These are phyloP conservation scores for Coemansia sp. DNA, from an alignment of 192 early-diverging fungal genomes.

Conservation along the genomic window DNA sequence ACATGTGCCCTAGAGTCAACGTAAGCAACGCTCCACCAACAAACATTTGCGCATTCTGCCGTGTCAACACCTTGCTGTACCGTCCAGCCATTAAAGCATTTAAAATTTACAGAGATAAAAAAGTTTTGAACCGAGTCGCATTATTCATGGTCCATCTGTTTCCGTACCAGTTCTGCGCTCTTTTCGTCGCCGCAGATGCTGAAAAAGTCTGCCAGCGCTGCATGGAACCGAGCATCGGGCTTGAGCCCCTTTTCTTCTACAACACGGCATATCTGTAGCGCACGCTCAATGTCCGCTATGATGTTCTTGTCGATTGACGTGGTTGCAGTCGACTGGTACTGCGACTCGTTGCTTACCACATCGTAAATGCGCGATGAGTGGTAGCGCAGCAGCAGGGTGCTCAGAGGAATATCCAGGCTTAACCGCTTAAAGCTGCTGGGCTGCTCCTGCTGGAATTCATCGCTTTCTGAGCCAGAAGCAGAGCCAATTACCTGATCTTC, in stretches of 20 bases:
- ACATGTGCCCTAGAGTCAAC: slow-evolving; percentile 14
- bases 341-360: neutral
- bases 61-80: slow-evolving; percentile 37
- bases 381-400: slow-evolving; percentile 43
- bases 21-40: slow-evolving; percentile 30
- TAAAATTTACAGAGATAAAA: neutral
- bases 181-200: slow-evolving; percentile 34
- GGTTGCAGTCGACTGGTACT: neutral
- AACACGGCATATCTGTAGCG: slow-evolving; percentile 32
- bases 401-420: slow-evolving; percentile 33
- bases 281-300: slow-evolving; percentile 25
- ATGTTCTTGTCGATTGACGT: slow-evolving; percentile 8
- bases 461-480: neutral
- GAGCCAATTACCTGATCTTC: slow-evolving; percentile 24
- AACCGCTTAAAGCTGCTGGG: neutral
- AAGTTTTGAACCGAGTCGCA: neutral
- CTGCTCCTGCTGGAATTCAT: neutral
- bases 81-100: slow-evolving; percentile 25
- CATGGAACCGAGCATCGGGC: slow-evolving; percentile 38
- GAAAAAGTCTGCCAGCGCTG: slow-evolving; percentile 40
- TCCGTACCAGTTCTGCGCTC: slow-evolving; percentile 36
- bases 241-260: slow-evolving; percentile 26
- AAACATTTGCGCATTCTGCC: slow-evolving; percentile 38
- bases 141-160: slow-evolving; percentile 7
- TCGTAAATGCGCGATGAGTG: slow-evolving; percentile 32